A percentile compares a stretch with the other conserved stretches of the same genome.
These are phyloP conservation scores for Neurospora sp. DNA, from an alignment of 495 filamentous ascomycete genomes.

Conservation along the genomic window DNA sequence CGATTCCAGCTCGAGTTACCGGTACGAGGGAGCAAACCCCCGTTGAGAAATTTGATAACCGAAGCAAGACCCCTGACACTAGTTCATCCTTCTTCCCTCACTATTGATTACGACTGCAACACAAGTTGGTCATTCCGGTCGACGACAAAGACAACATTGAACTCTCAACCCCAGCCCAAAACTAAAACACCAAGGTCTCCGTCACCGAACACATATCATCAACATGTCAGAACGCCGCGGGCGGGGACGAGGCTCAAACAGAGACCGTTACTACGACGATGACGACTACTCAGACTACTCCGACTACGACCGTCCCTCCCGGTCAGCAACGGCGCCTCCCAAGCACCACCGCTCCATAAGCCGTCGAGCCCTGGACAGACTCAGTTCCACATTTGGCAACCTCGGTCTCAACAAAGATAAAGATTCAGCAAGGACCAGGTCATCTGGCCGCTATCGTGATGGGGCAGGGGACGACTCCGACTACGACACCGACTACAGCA, in stretches of 20 bases:
- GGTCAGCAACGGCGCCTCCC: conserved; percentile 2
- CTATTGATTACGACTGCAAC: background rate
- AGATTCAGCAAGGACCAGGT: background rate
- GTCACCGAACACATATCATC: background rate
- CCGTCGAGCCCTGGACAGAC: conserved; percentile 14
- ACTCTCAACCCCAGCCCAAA: background rate
- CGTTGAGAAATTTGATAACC: background rate
- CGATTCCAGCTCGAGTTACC: background rate
- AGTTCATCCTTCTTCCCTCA: background rate
- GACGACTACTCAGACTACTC: conserved; percentile 7
- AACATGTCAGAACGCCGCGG: background rate
- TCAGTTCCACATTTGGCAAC: conserved; percentile 7
- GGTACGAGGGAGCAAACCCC: background rate
- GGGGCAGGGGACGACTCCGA: background rate
- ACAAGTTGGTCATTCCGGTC: background rate
- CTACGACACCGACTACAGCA: background rate
- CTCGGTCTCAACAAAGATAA: conserved; percentile 6
- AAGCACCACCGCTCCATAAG: conserved; percentile 15
- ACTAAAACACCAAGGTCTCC: background rate
- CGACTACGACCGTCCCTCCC: conserved; percentile 3
- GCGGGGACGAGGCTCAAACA: conserved; percentile 7
- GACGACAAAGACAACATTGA: background rate
- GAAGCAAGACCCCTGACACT: background rate
- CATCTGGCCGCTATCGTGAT: background rate
- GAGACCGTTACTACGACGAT: conserved; percentile 4